Conservation (phyloP, 2,329 filamentous ascomycete genomes). For the Exophiala xenobiotica region DNA sequence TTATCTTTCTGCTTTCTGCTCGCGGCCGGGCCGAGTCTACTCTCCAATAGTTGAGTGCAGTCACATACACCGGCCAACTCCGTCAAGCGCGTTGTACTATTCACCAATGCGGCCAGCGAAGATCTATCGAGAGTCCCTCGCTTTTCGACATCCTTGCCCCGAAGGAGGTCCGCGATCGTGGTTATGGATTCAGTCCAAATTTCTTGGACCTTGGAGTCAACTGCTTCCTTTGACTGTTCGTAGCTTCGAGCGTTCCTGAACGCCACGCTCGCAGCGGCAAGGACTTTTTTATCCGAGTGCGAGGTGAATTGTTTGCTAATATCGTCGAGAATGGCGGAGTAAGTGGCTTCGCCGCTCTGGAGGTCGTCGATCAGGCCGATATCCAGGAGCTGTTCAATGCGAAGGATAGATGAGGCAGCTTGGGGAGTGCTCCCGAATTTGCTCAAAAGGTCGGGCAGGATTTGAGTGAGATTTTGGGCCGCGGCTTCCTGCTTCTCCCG, state of each 20-base stretch:
- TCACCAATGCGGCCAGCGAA: conserved; percentile 68
- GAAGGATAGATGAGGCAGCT: conserved; percentile 80
- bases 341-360: conserved; percentile 78
- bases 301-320: conserved; percentile 91
- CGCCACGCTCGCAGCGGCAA: conserved; percentile 78
- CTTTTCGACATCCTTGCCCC: conserved; percentile 67
- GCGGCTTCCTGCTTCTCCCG: conserved; percentile 73
- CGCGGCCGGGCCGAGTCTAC: conserved; percentile 37
- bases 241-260: conserved; percentile 82
- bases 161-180: conserved; percentile 68
- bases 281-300: conserved; percentile 82
- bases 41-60: conserved; percentile 72
- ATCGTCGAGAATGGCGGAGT: conserved; percentile 79
- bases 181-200: conserved; percentile 84
- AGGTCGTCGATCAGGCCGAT: conserved; percentile 85
- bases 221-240: conserved; percentile 83
- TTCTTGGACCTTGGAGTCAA: conserved; percentile 73
- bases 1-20: conserved; percentile 42
- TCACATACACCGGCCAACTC: conserved; percentile 79
- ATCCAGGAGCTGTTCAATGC: conserved; percentile 81
- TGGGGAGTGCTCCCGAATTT: conserved; percentile 90
- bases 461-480: conserved; percentile 70
- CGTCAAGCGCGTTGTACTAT: conserved; percentile 74
- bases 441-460: conserved; percentile 82
- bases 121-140: conserved; percentile 67